phyloP scores from a whole-genome alignment of 306 rosid genomes.

The Lupinus albus region DNA sequence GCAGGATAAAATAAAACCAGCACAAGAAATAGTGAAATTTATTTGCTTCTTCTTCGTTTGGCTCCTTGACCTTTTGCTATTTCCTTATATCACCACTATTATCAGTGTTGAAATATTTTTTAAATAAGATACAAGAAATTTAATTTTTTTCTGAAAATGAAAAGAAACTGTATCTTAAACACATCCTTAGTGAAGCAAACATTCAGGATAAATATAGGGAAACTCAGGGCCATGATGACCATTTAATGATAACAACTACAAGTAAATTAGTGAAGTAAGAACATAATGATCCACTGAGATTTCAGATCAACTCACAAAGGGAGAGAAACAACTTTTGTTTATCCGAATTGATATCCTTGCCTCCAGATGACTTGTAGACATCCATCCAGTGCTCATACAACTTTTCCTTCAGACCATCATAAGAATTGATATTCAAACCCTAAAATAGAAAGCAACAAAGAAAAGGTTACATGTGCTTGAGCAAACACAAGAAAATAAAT shows the following conservation, averaged over 20 bases:
- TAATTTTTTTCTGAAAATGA: conserved; percentile 2
- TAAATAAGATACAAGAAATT: conserved; percentile 9
- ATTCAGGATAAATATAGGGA: conserved; percentile 5
- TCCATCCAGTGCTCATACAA: conserved; percentile 84
- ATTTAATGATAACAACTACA: conserved; percentile 14
- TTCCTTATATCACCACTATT: background rate
- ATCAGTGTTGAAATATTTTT: background rate
- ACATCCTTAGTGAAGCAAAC: conserved; percentile 14
- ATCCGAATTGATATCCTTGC: conserved; percentile 64
- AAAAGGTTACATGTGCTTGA: conserved; percentile 2
- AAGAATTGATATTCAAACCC: conserved; percentile 54
- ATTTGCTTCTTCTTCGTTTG: background rate
- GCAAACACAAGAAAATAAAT: background rate
- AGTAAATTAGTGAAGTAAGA: conserved; percentile 21
- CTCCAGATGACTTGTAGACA: conserved; percentile 66
- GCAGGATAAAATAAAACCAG: background rate
- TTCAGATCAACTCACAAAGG: conserved; percentile 64
- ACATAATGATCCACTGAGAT: conserved; percentile 26
- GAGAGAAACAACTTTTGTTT: conserved; percentile 67
- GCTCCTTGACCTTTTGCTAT: background rate
- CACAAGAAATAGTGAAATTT: background rate
- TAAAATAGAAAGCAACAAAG: conserved; percentile 39
- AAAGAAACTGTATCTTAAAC: conserved; percentile 28
- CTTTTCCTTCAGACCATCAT: conserved; percentile 56
- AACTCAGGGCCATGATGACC: background rate